Evolutionary conservation across 768 basidiomycete species (phyloP).

Genomic region (Phlebiopsis gigantea): DNA sequence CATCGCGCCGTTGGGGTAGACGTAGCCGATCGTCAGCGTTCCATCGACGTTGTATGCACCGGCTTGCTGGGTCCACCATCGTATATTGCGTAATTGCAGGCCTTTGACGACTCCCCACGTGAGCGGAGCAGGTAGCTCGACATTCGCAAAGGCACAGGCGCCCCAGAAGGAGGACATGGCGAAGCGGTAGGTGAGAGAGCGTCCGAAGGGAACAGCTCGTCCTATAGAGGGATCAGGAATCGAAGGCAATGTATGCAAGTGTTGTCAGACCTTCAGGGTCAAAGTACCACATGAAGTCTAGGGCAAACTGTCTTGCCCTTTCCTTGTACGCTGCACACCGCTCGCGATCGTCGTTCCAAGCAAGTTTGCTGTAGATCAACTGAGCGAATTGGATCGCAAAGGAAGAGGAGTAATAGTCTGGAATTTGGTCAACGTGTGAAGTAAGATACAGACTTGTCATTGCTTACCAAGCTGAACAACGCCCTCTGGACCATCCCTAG

Average conservation of each 20-base stretch:
- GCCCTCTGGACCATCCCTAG: constrained; percentile 71
- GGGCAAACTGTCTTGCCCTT: constrained; percentile 55
- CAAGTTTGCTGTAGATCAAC: constrained; percentile 64
- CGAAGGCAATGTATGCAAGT: not conserved
- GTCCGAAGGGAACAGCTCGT: constrained; percentile 69
- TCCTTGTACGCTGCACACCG: constrained; percentile 61
- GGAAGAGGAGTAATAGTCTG: constrained; percentile 72
- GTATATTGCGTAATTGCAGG: constrained; percentile 63
- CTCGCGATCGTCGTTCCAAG: constrained; percentile 54
- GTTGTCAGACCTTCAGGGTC: constrained; percentile 55
- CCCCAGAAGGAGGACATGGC: constrained; percentile 83
- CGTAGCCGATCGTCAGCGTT: constrained; percentile 66
- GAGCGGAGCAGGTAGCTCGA: constrained; percentile 61
- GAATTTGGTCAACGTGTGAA: not conserved
- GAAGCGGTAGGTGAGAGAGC: constrained; percentile 73
- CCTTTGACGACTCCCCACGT: constrained; percentile 76
- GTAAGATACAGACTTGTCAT: no score
- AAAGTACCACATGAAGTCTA: constrained; percentile 73
- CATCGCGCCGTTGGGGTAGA: constrained; percentile 70
- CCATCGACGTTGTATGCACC: constrained; percentile 59
- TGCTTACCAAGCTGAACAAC: constrained; percentile 51
- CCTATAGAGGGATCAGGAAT: constrained; percentile 31
- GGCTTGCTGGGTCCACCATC: constrained; percentile 64
- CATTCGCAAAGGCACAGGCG: constrained; percentile 65
- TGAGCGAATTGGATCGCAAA: constrained; percentile 78